A percentile compares a stretch with the other conserved stretches of the same genome.
Conservation (phyloP, 441 rosid genomes). For the Gossypium gossypioides region DNA sequence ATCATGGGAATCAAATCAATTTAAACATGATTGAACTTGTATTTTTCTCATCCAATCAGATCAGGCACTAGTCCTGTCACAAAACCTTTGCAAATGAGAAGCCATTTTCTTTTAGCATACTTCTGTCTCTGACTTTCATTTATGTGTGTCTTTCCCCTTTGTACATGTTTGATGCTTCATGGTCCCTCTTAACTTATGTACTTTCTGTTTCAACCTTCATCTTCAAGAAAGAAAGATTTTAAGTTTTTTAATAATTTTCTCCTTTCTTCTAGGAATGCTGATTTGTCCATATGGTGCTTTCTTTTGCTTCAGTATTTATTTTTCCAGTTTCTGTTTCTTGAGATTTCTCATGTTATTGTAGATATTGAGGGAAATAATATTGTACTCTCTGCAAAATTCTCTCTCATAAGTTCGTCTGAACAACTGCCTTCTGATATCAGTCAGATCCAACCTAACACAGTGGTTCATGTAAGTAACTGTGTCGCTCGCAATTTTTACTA, state of each 20-base stretch:
- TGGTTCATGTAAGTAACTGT: conserved; percentile 57
- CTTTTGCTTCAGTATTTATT: neutral
- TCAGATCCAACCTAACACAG: conserved; percentile 49
- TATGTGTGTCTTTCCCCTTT: neutral
- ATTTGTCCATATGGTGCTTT: neutral
- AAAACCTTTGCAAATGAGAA: neutral
- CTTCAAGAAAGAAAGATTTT: conserved; percentile 2
- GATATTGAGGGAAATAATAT: conserved; percentile 71
- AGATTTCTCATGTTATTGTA: conserved; percentile 21
- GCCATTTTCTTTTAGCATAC: neutral
- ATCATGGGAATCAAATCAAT: neutral
- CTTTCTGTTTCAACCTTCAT: neutral
- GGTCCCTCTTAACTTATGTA: neutral
- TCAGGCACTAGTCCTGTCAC: neutral
- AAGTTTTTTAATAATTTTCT: neutral
- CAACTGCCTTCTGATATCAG: conserved; percentile 67
- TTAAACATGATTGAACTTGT: neutral
- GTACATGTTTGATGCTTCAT: neutral
- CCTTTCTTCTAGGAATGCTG: neutral
- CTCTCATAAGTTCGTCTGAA: conserved; percentile 53
- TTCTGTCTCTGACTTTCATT: neutral
- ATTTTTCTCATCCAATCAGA: neutral
- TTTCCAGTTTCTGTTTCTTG: neutral
- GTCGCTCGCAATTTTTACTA: conserved; percentile 3
- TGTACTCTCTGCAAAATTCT: conserved; percentile 76